Evolutionary conservation across 805 yeast genomes (phyloP), one percentile per base, ranked within the genome.

Genomic region (Blastobotrys muscicola): DNA sequence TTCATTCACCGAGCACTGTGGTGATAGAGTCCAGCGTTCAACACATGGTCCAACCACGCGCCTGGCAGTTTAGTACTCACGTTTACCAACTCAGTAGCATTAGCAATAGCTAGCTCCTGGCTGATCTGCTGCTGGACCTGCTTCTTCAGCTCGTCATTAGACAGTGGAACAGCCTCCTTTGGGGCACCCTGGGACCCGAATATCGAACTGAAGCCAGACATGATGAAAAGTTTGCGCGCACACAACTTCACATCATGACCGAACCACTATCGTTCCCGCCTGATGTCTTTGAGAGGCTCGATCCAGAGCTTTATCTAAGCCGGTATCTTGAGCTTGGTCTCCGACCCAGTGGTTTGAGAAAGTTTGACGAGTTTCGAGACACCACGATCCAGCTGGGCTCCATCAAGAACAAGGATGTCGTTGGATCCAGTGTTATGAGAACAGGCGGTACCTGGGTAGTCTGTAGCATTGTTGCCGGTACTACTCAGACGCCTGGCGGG

Each of bases 21-120:
- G n/a, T n/a, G n/a, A n/a, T n/a, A n/a, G n/a, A n/a, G n/a, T n/a
- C n/a, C n/a, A n/a, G n/a, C n/a, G n/a, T n/a, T n/a, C n/a, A n/a
- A n/a, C n/a, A n/a, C n/a, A n/a, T n/a, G n/a, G n/a, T n/a, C n/a
- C n/a, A n/a, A n/a, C n/a, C n/a, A n/a, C n/a, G n/a, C n/a, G n/a
- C n/a, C n/a, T n/a, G n/a, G n/a, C n/a, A n/a, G n/a, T n/a, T n/a
- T n/a, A n/a, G 10, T 14, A 50, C 62, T 41, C 48, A 62, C 64
- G 65, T 80, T 82, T 29, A 87, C 94, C 43, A 89, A 69, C 56
- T 85, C 89, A 1, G 90, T 81, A 31, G 94, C 96, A 62, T 87
- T 85, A 13, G 89, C 92, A n/a, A 85, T 75, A 1, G 95, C 95
- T 49, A 89, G 69, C 58, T 89, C 97, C 60, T 78, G 83, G 35